Base-by-base conservation (phyloP, 371 early-diverging fungal species). In the Mycotypha africana region DNA sequence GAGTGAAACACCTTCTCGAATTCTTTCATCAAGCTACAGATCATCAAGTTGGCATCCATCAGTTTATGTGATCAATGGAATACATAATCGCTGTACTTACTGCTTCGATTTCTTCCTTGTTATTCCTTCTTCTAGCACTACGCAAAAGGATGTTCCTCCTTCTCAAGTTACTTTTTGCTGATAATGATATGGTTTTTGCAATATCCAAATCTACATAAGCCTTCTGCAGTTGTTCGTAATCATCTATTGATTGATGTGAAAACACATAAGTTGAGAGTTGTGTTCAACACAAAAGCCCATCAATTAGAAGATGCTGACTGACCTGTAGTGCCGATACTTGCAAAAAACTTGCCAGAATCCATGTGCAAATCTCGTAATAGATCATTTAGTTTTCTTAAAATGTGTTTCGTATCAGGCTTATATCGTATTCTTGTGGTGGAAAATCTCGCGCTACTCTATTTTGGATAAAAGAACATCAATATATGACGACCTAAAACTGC, bases 181-280 rank as follows among this genome's bases (percentile, higher is more conserved):
- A 70, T 19, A 70, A 39, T 10, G 68, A 54, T 31, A 74, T 63
- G 1, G 74, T 74, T 44, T 67, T 74, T 12, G 74, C 74, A 40
- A 74, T 63, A 32, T 70, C 70, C 23, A 74, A 45, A 45, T 74
- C 62, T 19, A 70, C 68, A 47, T 61, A 65, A n/a, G 70, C 68
- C 34, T 67, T 70, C 56, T 67, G 67, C 30, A 74, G 34, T 4
- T 58, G 54, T 41, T 70, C 70, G 14, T 59, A 62, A 51, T 73
- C 70, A 45, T 64, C 74, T 70, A 50, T 39, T 21, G 16, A 41
- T 21, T 9, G 24, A 21, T 23, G n/a, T 3, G 21, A n/a, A n/a
- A n/a, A n/a, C n/a, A n/a, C n/a, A n/a, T n/a, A n/a, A n/a, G n/a
- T n/a, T n/a, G n/a, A n/a, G n/a, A n/a, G n/a, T n/a, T n/a, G n/a